Evolutionary conservation across 306 rosid species (phyloP).

Genomic region (Lathyrus oleraceus): DNA sequence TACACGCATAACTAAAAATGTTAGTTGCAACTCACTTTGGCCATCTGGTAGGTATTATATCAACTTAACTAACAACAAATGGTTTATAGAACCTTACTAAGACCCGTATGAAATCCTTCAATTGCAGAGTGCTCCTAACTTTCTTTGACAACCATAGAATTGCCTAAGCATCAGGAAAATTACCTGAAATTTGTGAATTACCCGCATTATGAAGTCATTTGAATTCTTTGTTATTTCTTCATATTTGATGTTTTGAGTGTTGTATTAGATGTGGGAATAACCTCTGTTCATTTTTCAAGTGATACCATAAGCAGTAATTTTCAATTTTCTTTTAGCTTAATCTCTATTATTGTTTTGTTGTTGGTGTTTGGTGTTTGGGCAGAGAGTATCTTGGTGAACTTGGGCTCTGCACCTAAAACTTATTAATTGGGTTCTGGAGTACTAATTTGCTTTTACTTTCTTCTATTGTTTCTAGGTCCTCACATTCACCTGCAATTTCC

Average conservation of each 20-base stretch:
- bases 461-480: slow-evolving; percentile 57
- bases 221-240: slow-evolving; percentile 22
- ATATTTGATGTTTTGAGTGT: slow-evolving; percentile 17
- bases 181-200: not conserved
- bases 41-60: not conserved
- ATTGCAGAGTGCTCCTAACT: slow-evolving; percentile 6
- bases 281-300: slow-evolving; percentile 8
- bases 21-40: not conserved
- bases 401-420: not conserved
- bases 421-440: slow-evolving; percentile 16
- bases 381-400: slow-evolving; percentile 17
- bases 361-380: not conserved
- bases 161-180: not conserved
- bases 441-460: slow-evolving; percentile 27
- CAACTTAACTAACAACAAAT: slow-evolving; percentile 9
- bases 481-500: slow-evolving; percentile 49
- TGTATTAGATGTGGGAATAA: slow-evolving; percentile 8
- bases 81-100: not conserved
- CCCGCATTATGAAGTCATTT: slow-evolving; percentile 16
- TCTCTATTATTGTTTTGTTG: slow-evolving; percentile 27
- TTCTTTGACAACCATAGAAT: slow-evolving; percentile 5
- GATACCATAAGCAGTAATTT: slow-evolving; percentile 13
- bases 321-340: slow-evolving; percentile 1
- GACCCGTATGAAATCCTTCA: not conserved
- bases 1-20: not conserved